Evolutionary conservation across 228 moss, liverwort and hornwort genomes (phyloP), one percentile per base, ranked within the genome.

Genomic region (Sphagnum fallax): DNA sequence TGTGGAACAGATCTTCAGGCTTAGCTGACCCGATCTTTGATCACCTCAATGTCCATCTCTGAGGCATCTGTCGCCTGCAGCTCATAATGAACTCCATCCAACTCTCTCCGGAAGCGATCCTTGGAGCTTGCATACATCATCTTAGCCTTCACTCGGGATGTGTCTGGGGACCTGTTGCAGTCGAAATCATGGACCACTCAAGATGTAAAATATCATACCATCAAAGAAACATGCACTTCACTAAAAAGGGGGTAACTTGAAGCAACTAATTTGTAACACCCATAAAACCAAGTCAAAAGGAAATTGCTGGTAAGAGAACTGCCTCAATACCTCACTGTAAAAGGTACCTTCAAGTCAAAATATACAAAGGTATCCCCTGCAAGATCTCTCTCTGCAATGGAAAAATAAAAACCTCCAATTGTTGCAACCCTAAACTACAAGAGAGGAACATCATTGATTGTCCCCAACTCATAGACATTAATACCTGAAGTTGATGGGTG

Each of bases 41-140:
- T 96, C 70, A 92, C 95, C 65, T 91, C 92, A 84, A 96, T 81
- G 84, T 92, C 95, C 89, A 96, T 96, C 83, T 96, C 95, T 5
- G 95, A 92, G 52, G 86, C 86, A 72, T 96, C 95, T 13, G 95
- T 96, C 10, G 95, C 95, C 81, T 96, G 95, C 12, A 96, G 81
- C 77, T 96, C 95, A 68, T 88, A 91, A 49, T 96, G 95, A 55
- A 96, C 77, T 10, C 95, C 95, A 62, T 90, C 90, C 8, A 96
- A 88, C 80, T 92, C 95, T 66, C 91, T 84, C 80, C 87, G 89
- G 77, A 96, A 96, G 64, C 78, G 80, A 65, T 96, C 95, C 82
- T 96, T 96, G 6, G 95, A 96, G 66, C 92, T 96, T 4, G 95
- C 95, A 69, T 96, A 96, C 73, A 91, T 81, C 92, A 96, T 96